Percentiles rank a stretch among this genome's conserved stretches.
Conservation (phyloP, 1,284 basidiomycete genomes). For the Puccinia novopanici region DNA sequence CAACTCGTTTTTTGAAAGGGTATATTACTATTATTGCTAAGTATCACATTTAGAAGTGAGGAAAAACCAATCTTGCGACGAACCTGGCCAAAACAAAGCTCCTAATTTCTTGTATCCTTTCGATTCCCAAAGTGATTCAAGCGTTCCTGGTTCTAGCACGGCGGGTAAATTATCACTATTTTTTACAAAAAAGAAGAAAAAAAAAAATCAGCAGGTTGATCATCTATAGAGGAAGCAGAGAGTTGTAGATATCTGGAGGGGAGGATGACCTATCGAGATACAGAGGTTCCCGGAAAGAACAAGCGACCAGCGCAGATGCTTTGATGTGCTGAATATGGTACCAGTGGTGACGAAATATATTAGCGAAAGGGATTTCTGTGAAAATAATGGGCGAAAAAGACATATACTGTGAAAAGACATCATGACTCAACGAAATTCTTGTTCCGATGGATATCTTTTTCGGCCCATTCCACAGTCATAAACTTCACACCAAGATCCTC, state of each 20-base stretch:
- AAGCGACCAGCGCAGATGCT: constrained; percentile 61
- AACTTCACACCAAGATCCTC: constrained; percentile 59
- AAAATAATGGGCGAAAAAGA: too few relatives aligned
- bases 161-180: constrained; percentile 53
- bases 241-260: not conserved
- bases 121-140: constrained; percentile 57
- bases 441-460: constrained; percentile 58
- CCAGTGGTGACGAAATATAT: not conserved
- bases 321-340: constrained; percentile 61
- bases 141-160: constrained; percentile 39
- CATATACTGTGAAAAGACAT: not conserved
- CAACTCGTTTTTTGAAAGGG: constrained; percentile 53
- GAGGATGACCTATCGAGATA: constrained; percentile 58
- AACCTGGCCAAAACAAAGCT: constrained; percentile 59
- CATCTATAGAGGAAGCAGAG: not conserved
- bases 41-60: not conserved
- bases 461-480: constrained; percentile 58
- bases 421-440: constrained; percentile 57
- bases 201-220: not conserved
- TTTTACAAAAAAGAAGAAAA: constrained; percentile 57
- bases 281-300: constrained; percentile 62
- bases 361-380: not conserved
- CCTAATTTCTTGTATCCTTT: constrained; percentile 56
- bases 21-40: not conserved
- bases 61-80: constrained; percentile 59